These are phyloP conservation scores for Otatea glauca DNA, from an alignment of 176 grass and related monocot species.

Conservation along the genomic window DNA sequence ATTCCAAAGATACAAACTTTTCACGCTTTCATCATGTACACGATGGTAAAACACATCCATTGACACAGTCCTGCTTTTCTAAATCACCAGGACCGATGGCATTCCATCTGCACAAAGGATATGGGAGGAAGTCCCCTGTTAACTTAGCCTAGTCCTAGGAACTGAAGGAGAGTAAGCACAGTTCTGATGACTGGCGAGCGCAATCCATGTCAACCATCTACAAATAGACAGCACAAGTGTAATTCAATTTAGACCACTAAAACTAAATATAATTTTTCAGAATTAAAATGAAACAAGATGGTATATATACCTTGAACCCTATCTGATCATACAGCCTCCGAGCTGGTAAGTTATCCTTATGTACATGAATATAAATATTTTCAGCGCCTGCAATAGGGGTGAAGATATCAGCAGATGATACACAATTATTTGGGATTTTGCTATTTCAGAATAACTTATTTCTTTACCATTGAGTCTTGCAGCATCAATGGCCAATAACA, in stretches of 20 bases:
- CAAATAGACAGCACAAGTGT: constrained; percentile 14
- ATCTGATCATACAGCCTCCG: constrained; percentile 60
- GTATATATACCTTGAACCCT: constrained; percentile 71
- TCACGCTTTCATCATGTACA: constrained; percentile 35
- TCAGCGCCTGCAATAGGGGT: constrained; percentile 48
- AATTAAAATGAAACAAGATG: not conserved
- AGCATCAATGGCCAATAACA: constrained; percentile 68
- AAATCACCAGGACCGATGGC: constrained; percentile 40
- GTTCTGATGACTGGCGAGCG: constrained; percentile 37
- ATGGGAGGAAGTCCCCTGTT: constrained; percentile 1
- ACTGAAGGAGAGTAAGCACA: constrained; percentile 59
- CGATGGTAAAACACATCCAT: constrained; percentile 24
- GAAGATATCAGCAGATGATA: constrained; percentile 10
- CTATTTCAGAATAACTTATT: constrained; percentile 18
- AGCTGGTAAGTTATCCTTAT: constrained; percentile 66
- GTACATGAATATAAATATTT: constrained; percentile 68
- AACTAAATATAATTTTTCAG: not conserved
- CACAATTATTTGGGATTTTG: constrained; percentile 3
- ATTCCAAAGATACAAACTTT: constrained; percentile 22
- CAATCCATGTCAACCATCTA: constrained; percentile 55
- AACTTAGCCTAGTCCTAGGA: constrained; percentile 37
- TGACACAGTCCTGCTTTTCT: constrained; percentile 45
- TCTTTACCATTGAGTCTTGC: constrained; percentile 66
- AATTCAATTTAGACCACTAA: not conserved
- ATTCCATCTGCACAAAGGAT: constrained; percentile 42